Percentiles rank a stretch among this genome's conserved stretches.
phyloP scores from a whole-genome alignment of 441 rosid species.

The Croton laevigatus region DNA sequence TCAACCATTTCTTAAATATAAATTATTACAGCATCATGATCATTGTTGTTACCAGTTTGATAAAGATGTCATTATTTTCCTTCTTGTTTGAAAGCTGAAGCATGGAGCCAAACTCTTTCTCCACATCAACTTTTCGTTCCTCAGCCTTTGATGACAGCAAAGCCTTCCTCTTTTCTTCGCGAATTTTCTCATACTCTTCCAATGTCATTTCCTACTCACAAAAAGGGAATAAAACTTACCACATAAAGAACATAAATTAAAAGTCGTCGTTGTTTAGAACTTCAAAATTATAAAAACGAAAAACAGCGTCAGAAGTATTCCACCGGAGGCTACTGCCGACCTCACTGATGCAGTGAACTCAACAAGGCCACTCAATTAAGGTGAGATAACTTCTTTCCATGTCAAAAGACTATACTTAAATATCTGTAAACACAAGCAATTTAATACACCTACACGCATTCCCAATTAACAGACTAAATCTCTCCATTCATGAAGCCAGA shows the following conservation, averaged over 20 bases:
- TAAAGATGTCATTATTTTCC: constrained; percentile 67
- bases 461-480: too few relatives aligned
- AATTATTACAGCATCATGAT: neutral
- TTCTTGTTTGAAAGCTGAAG: constrained; percentile 83
- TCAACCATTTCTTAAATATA: neutral
- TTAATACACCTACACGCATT: neutral
- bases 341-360: neutral
- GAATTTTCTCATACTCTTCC: constrained; percentile 88
- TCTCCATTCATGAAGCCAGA: too few relatives aligned
- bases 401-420: neutral
- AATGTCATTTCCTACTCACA: constrained; percentile 68
- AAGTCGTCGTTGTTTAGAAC: too few relatives aligned
- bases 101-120: constrained; percentile 73
- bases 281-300: neutral
- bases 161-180: constrained; percentile 80
- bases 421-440: neutral
- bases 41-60: constrained; percentile 63
- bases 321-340: neutral
- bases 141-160: constrained; percentile 58
- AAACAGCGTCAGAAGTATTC: neutral
- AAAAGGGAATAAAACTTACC: neutral
- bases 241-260: neutral
- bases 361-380: neutral
- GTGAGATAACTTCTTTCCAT: neutral
- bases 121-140: constrained; percentile 70